Conservation (phyloP, 805 yeast species). For the Kodamaea laetipori region DNA sequence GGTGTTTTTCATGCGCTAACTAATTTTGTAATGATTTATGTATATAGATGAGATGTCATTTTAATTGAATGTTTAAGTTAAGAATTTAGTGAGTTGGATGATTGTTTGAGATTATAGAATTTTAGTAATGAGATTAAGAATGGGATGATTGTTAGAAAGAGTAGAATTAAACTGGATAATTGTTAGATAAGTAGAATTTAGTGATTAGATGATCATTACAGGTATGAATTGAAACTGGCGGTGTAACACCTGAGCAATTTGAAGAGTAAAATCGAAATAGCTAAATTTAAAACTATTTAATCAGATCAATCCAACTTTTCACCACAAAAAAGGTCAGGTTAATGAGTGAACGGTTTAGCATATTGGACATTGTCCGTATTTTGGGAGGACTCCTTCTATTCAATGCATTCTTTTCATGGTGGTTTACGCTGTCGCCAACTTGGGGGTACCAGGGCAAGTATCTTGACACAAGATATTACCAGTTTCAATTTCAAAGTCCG, state of each 20-base stretch:
- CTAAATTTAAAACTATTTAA: no score
- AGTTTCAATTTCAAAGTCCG: constrained; percentile 21
- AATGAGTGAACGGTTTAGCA: constrained; percentile 21
- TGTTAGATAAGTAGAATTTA: no score
- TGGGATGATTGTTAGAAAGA: no score
- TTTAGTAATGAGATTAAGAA: neutral
- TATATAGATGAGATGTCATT: neutral
- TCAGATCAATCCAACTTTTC: no score
- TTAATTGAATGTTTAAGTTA: neutral
- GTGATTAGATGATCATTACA: no score
- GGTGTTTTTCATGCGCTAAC: constrained; percentile 27
- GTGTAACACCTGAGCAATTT: no score
- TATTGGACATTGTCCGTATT: constrained; percentile 46
- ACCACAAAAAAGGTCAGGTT: no score
- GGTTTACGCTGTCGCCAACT: constrained; percentile 55
- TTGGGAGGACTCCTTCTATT: constrained; percentile 49
- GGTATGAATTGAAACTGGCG: no score
- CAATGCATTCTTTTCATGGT: constrained; percentile 54
- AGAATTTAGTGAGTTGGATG: no score
- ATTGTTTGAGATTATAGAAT: neutral
- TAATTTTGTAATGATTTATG: neutral
- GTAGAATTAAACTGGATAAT: no score
- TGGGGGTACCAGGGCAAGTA: constrained; percentile 65
- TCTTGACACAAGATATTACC: constrained; percentile 45
- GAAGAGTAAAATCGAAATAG: no score